Conservation (phyloP, 164 flowering plant species). For the Vitis rotundifolia region DNA sequence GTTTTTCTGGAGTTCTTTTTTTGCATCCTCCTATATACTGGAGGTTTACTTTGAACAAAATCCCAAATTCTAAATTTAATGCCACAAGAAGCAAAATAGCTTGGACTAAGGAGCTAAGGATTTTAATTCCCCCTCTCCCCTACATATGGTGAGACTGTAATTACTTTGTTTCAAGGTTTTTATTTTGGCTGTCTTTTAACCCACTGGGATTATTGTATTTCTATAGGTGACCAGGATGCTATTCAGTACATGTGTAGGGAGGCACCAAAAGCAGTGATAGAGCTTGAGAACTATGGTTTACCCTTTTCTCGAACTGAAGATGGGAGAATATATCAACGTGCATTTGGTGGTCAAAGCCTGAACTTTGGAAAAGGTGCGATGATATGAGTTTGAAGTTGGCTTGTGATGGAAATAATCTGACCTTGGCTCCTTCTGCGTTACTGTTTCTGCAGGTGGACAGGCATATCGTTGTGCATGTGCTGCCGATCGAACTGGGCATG, state of each 20-base stretch:
- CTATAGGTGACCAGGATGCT: constrained; percentile 94
- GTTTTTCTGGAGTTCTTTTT: not conserved
- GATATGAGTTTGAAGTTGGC: constrained; percentile 5
- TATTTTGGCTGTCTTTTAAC: not conserved
- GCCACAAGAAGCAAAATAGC: not conserved
- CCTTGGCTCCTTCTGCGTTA: constrained; percentile 11
- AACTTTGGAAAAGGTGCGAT: constrained; percentile 89
- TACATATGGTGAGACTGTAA: not conserved
- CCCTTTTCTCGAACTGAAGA: constrained; percentile 99
- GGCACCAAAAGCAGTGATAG: constrained; percentile 98
- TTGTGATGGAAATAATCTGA: constrained; percentile 11
- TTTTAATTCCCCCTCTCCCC: not conserved
- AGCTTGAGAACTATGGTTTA: constrained; percentile 95
- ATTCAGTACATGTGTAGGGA: constrained; percentile 99
- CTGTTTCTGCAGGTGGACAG: constrained; percentile 77
- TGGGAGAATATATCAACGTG: constrained; percentile 96
- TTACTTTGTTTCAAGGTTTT: not conserved
- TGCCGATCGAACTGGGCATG: constrained; percentile 99
- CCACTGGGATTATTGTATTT: not conserved
- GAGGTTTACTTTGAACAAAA: not conserved
- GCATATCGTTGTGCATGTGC: constrained; percentile 99
- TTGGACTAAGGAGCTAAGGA: not conserved
- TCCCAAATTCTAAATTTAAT: not conserved
- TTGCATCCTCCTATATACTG: not conserved
- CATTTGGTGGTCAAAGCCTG: constrained; percentile 98